These are phyloP conservation scores for Cyamopsis tetragonoloba DNA, from an alignment of 306 rosid species.

Conservation along the genomic window DNA sequence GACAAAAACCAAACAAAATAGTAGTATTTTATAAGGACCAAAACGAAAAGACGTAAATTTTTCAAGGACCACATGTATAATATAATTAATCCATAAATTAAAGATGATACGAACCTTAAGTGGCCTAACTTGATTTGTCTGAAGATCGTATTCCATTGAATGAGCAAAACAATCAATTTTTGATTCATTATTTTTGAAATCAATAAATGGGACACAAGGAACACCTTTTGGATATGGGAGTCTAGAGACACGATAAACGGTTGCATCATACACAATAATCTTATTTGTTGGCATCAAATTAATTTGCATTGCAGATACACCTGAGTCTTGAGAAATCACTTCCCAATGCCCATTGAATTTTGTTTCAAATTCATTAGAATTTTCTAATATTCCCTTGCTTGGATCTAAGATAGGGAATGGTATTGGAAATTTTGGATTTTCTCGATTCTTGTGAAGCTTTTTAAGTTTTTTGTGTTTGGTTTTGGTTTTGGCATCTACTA, in stretches of 20 bases:
- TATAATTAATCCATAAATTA: too few relatives aligned
- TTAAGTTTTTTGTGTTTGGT: neutral
- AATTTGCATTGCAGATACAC: constrained; percentile 76
- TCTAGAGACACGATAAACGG: constrained; percentile 46
- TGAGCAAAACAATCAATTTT: constrained; percentile 66
- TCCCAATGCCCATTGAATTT: constrained; percentile 44
- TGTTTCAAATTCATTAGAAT: constrained; percentile 26
- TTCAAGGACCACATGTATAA: too few relatives aligned
- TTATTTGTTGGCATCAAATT: constrained; percentile 67
- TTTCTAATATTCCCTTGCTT: neutral
- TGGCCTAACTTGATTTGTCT: constrained; percentile 49
- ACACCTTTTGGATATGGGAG: constrained; percentile 35
- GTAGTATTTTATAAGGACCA: too few relatives aligned
- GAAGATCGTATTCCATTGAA: constrained; percentile 49
- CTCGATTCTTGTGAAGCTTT: neutral
- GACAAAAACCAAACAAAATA: too few relatives aligned
- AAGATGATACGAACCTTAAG: constrained; percentile 49
- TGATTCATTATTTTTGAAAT: neutral
- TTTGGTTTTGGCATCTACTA: neutral
- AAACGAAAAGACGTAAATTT: too few relatives aligned
- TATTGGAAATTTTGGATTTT: neutral
- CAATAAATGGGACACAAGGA: constrained; percentile 41
- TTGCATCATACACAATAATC: constrained; percentile 52
- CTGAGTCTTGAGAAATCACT: constrained; percentile 28
- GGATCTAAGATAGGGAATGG: neutral